These are phyloP conservation scores for Fagopyrum tataricum DNA, from an alignment of 148 eudicot species.

Conservation along the genomic window DNA sequence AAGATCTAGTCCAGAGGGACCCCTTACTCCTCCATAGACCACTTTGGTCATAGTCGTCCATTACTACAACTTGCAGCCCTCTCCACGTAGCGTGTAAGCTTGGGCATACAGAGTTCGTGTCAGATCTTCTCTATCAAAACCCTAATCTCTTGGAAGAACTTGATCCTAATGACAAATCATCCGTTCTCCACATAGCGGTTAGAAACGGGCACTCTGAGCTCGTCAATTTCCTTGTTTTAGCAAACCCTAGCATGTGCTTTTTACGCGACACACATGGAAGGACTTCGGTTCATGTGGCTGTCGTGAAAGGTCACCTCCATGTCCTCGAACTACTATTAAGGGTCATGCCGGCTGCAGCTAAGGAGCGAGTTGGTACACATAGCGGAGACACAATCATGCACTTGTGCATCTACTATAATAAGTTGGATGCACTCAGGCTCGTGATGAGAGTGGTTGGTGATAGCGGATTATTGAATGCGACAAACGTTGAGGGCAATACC, in stretches of 20 bases:
- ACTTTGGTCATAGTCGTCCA: too few species aligned
- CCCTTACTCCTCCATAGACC: too few species aligned
- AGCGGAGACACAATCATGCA: slow-evolving; percentile 13
- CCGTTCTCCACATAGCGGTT: slow-evolving; percentile 37
- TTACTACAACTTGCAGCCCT: too few species aligned
- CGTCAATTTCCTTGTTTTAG: not conserved
- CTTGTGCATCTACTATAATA: slow-evolving; percentile 15
- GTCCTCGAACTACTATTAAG: slow-evolving; percentile 2
- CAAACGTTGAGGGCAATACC: slow-evolving; percentile 18
- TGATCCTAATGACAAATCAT: slow-evolving; percentile 17
- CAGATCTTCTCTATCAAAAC: not conserved
- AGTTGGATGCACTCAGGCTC: slow-evolving; percentile 1
- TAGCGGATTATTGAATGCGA: not conserved
- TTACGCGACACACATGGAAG: slow-evolving; percentile 9
- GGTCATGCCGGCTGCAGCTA: not conserved
- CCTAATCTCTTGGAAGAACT: slow-evolving; percentile 23
- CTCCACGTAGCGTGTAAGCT: too few species aligned
- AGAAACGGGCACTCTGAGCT: slow-evolving; percentile 8
- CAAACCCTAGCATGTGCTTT: slow-evolving; percentile 8
- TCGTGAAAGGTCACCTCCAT: not conserved
- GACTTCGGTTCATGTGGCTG: slow-evolving; percentile 8
- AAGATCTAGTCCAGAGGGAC: too few species aligned
- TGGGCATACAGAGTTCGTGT: too few species aligned
- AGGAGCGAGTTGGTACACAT: not conserved
- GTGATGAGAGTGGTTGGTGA: not conserved